Conservation (phyloP, 202 grass and related monocot species). For the Brachypodium distachyon region DNA sequence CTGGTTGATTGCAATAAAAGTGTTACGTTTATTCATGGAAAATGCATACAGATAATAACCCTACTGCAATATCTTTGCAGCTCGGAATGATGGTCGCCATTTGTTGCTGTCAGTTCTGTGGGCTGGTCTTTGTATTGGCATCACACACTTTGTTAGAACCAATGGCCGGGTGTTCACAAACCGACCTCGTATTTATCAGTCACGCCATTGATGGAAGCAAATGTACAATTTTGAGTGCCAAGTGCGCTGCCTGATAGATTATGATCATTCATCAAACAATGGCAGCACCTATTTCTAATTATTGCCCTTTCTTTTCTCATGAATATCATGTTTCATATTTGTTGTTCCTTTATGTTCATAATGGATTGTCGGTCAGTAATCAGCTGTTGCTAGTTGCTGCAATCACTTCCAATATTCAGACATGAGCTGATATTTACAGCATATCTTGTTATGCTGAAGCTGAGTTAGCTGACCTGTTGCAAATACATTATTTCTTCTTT, state of each 20-base stretch:
- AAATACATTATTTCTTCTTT: not conserved
- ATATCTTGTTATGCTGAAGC: not conserved
- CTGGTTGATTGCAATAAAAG: not conserved
- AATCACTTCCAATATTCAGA: not conserved
- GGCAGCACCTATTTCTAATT: not conserved
- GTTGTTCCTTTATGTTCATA: not conserved
- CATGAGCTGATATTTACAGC: not conserved
- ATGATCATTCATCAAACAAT: conserved; percentile 7
- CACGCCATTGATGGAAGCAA: conserved; percentile 38
- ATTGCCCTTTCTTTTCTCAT: not conserved
- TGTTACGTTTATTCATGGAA: not conserved
- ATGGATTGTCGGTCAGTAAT: not conserved
- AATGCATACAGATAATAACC: not conserved
- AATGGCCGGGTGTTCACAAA: conserved; percentile 88
- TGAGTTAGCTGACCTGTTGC: not conserved
- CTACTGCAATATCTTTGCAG: conserved; percentile 35
- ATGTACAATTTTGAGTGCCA: not conserved
- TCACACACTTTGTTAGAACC: conserved; percentile 61
- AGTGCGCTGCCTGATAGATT: not conserved
- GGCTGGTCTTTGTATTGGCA: conserved; percentile 69
- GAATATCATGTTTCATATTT: not conserved
- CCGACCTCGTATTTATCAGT: conserved; percentile 48
- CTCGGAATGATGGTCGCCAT: conserved; percentile 49
- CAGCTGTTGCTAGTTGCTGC: not conserved
- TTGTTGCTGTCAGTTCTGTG: conserved; percentile 64